These are phyloP conservation scores for Mycena alexandri DNA, from an alignment of 768 basidiomycete genomes.

Conservation along the genomic window DNA sequence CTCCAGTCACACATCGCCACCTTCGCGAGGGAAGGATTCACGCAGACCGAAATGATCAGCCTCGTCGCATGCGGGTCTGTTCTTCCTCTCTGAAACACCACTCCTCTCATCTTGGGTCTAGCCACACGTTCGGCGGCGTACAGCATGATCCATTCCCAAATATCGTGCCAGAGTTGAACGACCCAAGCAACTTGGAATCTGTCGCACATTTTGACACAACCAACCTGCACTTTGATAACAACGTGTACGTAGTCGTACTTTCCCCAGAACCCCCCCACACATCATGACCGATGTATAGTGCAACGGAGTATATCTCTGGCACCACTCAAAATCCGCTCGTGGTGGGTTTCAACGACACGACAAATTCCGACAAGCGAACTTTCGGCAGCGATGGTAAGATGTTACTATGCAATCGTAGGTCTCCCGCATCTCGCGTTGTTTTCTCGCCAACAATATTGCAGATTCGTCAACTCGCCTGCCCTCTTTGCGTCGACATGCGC, in stretches of 20 bases:
- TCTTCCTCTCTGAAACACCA: background rate
- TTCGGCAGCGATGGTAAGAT: constrained; percentile 9
- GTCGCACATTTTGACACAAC: constrained; percentile 5
- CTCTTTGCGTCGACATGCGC: constrained; percentile 14
- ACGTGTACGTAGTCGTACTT: background rate
- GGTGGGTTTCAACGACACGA: no score
- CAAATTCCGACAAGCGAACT: no score
- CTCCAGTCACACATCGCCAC: constrained; percentile 1
- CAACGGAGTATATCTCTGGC: background rate
- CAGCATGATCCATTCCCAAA: background rate
- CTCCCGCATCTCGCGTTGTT: background rate
- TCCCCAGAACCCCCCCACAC: background rate
- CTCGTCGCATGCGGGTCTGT: constrained; percentile 9
- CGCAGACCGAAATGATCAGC: background rate
- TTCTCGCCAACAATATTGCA: background rate
- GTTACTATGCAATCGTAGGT: constrained; percentile 16
- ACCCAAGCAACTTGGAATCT: background rate
- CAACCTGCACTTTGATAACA: background rate
- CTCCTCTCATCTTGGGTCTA: background rate
- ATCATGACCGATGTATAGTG: background rate
- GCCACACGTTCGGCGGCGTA: constrained; percentile 12
- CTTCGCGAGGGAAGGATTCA: background rate
- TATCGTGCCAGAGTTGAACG: background rate
- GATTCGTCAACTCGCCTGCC: constrained; percentile 14
- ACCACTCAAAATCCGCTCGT: background rate